These are phyloP conservation scores for Gillenia trifoliata DNA, from an alignment of 306 rosid species.

Conservation along the genomic window DNA sequence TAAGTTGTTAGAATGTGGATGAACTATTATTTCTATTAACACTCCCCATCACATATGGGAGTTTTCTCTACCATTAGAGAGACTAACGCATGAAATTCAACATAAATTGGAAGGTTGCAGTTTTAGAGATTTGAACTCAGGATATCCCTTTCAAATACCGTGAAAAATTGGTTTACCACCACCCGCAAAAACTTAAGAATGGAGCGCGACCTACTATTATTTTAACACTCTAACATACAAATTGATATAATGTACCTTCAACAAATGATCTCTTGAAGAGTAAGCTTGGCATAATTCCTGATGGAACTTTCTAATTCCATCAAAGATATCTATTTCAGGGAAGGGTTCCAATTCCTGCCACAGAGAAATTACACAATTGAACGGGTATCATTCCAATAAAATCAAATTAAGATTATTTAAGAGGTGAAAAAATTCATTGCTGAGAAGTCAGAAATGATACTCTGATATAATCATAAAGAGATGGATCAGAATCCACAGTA, in stretches of 20 bases:
- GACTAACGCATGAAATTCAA: background rate
- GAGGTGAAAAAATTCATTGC: constrained; percentile 8
- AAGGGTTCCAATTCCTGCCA: constrained; percentile 82
- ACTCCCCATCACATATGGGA: background rate
- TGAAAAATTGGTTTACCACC: background rate
- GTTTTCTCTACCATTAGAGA: background rate
- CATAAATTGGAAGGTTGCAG: background rate
- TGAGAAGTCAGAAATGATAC: constrained; percentile 40
- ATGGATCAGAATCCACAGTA: constrained; percentile 70
- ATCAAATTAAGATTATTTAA: background rate
- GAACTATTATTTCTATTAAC: background rate
- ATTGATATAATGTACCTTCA: constrained; percentile 44
- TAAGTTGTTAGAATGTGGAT: background rate
- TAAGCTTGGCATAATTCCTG: constrained; percentile 62
- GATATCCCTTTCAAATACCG: background rate
- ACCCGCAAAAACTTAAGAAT: background rate
- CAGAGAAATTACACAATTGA: constrained; percentile 19
- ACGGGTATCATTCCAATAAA: constrained; percentile 3
- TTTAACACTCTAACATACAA: background rate
- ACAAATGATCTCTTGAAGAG: constrained; percentile 69
- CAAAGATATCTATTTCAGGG: constrained; percentile 65
- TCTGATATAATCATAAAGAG: constrained; percentile 67
- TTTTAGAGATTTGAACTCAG: background rate
- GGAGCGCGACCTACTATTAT: background rate
- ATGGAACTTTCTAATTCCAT: constrained; percentile 59